Evolutionary conservation across 495 filamentous ascomycete genomes (phyloP).

Genomic region (Podospora anserina): DNA sequence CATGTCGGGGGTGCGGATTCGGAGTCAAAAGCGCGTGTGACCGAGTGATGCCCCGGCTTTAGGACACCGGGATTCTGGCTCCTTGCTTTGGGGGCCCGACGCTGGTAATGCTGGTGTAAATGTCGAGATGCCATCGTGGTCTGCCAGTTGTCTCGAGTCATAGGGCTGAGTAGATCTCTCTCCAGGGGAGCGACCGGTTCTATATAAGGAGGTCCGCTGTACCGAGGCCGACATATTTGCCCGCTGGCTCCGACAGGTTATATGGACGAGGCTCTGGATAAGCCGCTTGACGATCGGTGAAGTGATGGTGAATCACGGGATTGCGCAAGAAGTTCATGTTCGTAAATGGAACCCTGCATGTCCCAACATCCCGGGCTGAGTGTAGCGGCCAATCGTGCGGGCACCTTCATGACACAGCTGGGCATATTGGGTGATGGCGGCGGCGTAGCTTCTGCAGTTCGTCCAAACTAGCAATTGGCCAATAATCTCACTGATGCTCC

Average conservation of each 20-base stretch:
- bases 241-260: background rate
- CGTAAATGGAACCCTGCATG: background rate
- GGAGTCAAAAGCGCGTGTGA: constrained; percentile 4
- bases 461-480: background rate
- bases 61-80: background rate
- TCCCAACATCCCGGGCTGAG: background rate
- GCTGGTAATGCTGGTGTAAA: background rate
- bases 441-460: background rate
- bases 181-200: background rate
- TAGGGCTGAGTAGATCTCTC: no score
- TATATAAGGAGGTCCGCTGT: background rate
- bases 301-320: background rate
- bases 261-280: background rate
- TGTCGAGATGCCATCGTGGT: background rate
- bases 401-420: background rate
- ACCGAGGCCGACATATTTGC: background rate
- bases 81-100: background rate
- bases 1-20: constrained; percentile 10
- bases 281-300: background rate
- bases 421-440: background rate
- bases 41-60: background rate
- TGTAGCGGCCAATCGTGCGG: background rate
- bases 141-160: no score
- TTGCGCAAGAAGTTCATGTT: background rate
- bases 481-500: background rate